phyloP scores from a whole-genome alignment of 768 basidiomycete species.

The Termitomyces sp. region DNA sequence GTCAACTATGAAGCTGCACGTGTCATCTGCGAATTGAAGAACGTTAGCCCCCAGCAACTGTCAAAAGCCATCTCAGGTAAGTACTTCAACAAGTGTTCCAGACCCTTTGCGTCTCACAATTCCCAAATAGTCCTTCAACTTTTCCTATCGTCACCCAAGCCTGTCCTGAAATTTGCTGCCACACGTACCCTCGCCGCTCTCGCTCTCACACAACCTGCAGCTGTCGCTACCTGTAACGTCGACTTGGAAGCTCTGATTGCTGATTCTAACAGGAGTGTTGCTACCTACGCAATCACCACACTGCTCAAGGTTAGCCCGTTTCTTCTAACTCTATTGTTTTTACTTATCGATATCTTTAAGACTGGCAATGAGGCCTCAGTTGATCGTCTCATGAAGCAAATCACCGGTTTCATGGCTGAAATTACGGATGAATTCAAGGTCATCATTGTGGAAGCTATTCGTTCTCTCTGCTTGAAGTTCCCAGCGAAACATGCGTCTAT shows the following conservation, averaged over 20 bases:
- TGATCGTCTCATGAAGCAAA: conserved; percentile 98
- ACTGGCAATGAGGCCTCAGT: conserved; percentile 99
- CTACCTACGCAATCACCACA: conserved; percentile 98
- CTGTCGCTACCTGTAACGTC: conserved; percentile 89
- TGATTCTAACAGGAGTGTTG: conserved; percentile 91
- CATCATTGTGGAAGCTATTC: conserved; percentile 98
- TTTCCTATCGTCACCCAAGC: conserved; percentile 93
- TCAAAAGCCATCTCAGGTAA: conserved; percentile 84
- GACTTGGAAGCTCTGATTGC: conserved; percentile 97
- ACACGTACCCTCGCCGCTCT: conserved; percentile 91
- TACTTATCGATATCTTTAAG: conserved; percentile 30
- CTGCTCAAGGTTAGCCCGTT: conserved; percentile 71
- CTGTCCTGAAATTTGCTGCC: conserved; percentile 94
- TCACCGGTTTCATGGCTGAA: conserved; percentile 97
- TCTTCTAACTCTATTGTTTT: neutral
- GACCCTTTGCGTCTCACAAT: conserved; percentile 3
- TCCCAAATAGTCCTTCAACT: conserved; percentile 72
- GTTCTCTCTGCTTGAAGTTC: conserved; percentile 98
- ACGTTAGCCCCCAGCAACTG: conserved; percentile 70
- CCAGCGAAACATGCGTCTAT: conserved; percentile 94
- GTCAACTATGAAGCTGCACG: conserved; percentile 98
- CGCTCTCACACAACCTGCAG: conserved; percentile 78
- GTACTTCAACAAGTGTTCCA: conserved; percentile 18
- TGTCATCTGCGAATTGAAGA: conserved; percentile 94
- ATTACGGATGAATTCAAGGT: conserved; percentile 99